Evolutionary conservation across 345 rosid genomes (phyloP).

Genomic region (Microcos paniculata): DNA sequence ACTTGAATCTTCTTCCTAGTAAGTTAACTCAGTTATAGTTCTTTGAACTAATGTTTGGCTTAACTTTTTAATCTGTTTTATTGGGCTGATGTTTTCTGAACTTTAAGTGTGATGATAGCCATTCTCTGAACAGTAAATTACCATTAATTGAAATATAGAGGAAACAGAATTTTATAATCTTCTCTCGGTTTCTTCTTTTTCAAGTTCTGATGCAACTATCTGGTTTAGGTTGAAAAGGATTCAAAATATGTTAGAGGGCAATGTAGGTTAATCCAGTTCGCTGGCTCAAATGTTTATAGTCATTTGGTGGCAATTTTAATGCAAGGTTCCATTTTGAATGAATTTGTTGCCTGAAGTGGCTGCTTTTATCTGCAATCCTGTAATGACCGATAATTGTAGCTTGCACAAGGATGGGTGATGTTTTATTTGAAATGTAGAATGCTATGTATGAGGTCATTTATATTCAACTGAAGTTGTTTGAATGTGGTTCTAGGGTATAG

Average conservation of each 20-base stretch:
- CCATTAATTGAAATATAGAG: not conserved
- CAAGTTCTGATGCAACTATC: not conserved
- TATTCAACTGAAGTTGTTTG: not conserved
- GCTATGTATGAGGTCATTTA: not conserved
- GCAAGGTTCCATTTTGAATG: not conserved
- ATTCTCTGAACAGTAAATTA: constrained; percentile 2
- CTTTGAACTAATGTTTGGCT: not conserved
- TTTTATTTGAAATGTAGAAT: not conserved
- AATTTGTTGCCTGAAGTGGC: not conserved
- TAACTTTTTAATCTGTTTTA: not conserved
- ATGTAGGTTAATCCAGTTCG: not conserved
- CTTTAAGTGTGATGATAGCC: not conserved
- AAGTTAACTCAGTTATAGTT: constrained; percentile 33
- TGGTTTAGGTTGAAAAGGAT: constrained; percentile 12
- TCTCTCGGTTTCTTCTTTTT: not conserved
- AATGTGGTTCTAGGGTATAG: constrained; percentile 7
- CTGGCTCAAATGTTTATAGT: constrained; percentile 5
- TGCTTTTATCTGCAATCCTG: not conserved
- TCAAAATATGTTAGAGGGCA: constrained; percentile 7
- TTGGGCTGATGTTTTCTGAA: constrained; percentile 10
- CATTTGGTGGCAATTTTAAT: not conserved
- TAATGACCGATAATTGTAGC: not conserved
- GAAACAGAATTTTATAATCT: not conserved
- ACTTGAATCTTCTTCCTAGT: constrained; percentile 85
- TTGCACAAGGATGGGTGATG: not conserved